Evolutionary conservation across 345 rosid species (phyloP), one percentile per base, ranked within the genome.

Genomic region (Eutrema japonicum): DNA sequence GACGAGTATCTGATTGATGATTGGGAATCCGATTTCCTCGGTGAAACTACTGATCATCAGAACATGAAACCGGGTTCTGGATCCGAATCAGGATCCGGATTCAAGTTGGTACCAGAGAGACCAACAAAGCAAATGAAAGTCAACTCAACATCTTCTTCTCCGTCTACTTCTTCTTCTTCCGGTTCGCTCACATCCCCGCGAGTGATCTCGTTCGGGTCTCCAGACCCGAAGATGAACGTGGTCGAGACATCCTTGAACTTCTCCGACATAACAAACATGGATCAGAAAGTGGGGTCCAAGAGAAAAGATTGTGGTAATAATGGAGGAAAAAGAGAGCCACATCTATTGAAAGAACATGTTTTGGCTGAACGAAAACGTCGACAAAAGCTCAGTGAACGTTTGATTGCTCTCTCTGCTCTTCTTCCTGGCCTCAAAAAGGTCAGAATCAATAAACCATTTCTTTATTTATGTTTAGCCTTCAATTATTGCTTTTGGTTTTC

Each of bases 311-410:
- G 58, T 70, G 51, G 57, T 73, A 60, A 45, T 4, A 56, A 22
- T 56, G 75, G 67, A 56, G 71, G 76, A 26, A 77, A 45, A 70
- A 64, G 76, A 71, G 76, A 71, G 41, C 76, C 80, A 38, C 72
- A 71, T 64, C 38, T 57, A 7, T 0, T 77, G 41, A 77, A 85
- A 68, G 98, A 93, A 56, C 98, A 93, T 71, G 87, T 92, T n/a
- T 73, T 92, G 9, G 95, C 98, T 3, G 98, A 92, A 81, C 75
- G 96, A 54, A 90, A 92, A 76, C 84, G 98, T 3, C 73, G 98
- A 49, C 93, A 92, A 62, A 90, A 83, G 84, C 89, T 92, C 48
- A 87, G 78, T 66, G 96, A 90, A 70, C 82, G 85, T 36, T 83
- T 92, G 70, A 82, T 92, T 56, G 86, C 95, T 64, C 93, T 92